Evolutionary conservation across 2,329 filamentous ascomycete genomes (phyloP).

Genomic region (Penicillium sp.): DNA sequence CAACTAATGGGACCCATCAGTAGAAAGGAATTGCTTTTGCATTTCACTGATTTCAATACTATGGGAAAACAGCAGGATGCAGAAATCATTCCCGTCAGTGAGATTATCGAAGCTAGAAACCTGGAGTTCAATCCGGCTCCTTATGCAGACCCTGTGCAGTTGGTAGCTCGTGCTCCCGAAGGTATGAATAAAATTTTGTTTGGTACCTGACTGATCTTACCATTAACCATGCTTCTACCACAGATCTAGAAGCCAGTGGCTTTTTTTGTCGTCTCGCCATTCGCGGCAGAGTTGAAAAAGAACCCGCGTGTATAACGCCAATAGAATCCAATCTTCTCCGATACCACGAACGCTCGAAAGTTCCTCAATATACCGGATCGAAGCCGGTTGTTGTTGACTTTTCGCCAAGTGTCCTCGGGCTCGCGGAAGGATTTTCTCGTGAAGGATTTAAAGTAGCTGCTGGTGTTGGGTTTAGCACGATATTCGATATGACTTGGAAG

Average conservation of each 20-base stretch:
- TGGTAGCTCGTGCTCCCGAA: neutral
- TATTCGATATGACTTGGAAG: constrained; percentile 6
- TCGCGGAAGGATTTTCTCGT: neutral
- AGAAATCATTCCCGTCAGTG: neutral
- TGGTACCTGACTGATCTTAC: neutral
- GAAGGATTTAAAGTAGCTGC: neutral
- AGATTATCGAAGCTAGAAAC: neutral
- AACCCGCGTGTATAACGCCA: neutral
- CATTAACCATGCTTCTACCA: neutral
- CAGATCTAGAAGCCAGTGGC: neutral
- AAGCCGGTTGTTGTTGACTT: neutral
- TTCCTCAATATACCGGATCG: neutral
- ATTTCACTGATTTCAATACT: constrained; percentile 1
- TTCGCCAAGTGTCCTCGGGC: neutral
- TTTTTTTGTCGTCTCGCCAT: constrained; percentile 3
- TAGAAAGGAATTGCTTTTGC: neutral
- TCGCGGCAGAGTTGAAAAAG: neutral
- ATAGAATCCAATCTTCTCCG: neutral
- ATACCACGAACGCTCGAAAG: neutral
- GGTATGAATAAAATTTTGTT: neutral
- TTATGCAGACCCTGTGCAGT: neutral
- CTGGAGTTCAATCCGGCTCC: neutral
- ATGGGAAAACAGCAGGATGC: neutral
- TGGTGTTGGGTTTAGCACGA: neutral
- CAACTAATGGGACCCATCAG: neutral